Evolutionary conservation across 83 land plant species (phyloP).

Genomic region (Diphasiastrum complanatum): DNA sequence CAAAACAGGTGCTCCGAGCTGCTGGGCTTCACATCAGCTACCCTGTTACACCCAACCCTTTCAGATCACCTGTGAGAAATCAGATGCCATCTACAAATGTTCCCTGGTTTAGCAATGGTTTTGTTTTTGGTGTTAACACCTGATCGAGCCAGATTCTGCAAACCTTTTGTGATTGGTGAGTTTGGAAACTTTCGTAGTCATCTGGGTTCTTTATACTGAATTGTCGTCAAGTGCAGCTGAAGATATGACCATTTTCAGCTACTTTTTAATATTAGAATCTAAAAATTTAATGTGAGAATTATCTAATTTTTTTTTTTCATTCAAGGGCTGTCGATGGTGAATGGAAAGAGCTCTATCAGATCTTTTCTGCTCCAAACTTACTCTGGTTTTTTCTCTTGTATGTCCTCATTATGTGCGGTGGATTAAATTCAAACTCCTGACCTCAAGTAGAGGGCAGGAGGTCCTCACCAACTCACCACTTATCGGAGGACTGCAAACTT

Average conservation of each 20-base stretch:
- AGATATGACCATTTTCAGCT: neutral
- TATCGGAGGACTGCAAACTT: too few relatives aligned
- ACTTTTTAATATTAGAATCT: neutral
- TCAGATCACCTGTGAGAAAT: slow-evolving; percentile 53
- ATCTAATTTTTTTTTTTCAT: too few relatives aligned
- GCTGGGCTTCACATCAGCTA: slow-evolving; percentile 51
- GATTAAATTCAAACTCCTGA: too few relatives aligned
- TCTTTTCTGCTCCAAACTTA: too few relatives aligned
- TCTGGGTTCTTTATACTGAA: neutral
- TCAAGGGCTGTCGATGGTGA: too few relatives aligned
- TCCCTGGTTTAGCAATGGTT: slow-evolving; percentile 59
- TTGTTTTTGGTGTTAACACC: slow-evolving; percentile 55
- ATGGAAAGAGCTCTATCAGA: too few relatives aligned
- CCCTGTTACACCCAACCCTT: slow-evolving; percentile 60
- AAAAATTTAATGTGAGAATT: neutral
- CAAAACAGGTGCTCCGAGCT: slow-evolving; percentile 53
- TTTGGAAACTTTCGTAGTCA: neutral
- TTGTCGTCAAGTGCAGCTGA: neutral
- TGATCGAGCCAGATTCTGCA: neutral
- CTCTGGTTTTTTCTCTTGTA: too few relatives aligned
- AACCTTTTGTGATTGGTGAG: neutral
- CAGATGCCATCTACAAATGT: slow-evolving; percentile 41
- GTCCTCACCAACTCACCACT: too few relatives aligned
- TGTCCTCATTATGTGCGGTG: too few relatives aligned
- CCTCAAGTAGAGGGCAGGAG: too few relatives aligned